Base-by-base conservation (phyloP, 1,284 basidiomycete genomes). In the Marasmius sp. region DNA sequence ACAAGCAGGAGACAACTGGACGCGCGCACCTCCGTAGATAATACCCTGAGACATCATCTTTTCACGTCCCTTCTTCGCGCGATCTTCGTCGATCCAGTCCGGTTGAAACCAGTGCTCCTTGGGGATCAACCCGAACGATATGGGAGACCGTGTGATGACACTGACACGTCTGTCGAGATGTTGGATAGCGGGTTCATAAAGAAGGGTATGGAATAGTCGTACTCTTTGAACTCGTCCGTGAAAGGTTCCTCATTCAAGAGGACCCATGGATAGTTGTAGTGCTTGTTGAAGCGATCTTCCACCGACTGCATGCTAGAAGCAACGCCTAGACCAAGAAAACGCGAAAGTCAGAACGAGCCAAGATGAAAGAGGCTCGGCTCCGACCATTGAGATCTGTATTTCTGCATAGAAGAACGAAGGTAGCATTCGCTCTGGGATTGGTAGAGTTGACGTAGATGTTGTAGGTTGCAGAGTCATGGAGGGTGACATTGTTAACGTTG, bases 71-170 rank as follows among this genome's bases (percentile, higher is more conserved):
- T 79, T 79, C n/a, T 74, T 79, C 1, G 93, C 93, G 54, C 79
- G 81, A 6, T 84, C 78, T 69, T 93, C 88, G 64, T 93, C 89
- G 63, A 93, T 88, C 89, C 89, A 94, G 27, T 87, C 83, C 0
- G 93, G 92, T 72, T 94, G 91, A 62, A 81, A 77, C 94, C 94
- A 95, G 64, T 92, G 84, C 16, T 90, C 85, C 20, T 71, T 71
- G 4, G 88, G 85, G 36, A 96, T 89, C 18, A 85, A 74, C 6
- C 92, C 94, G 69, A 93, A 96, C 22, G 78, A 75, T 38, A 87
- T 73, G 4, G 83, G 81, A 1, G 85, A 79, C 37, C 81, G 75
- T 4, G 83, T 66, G 59, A 90, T 71, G 9, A 83, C 78, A 59
- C 78, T 76, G 4, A 91, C 85, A 47, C 85, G 81, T 66, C 86